Percentiles rank a stretch among this genome's conserved stretches.
These are phyloP conservation scores for Aureococcus anophagefferens DNA, from an alignment of 108 stramenopile genomes.

Conservation along the genomic window DNA sequence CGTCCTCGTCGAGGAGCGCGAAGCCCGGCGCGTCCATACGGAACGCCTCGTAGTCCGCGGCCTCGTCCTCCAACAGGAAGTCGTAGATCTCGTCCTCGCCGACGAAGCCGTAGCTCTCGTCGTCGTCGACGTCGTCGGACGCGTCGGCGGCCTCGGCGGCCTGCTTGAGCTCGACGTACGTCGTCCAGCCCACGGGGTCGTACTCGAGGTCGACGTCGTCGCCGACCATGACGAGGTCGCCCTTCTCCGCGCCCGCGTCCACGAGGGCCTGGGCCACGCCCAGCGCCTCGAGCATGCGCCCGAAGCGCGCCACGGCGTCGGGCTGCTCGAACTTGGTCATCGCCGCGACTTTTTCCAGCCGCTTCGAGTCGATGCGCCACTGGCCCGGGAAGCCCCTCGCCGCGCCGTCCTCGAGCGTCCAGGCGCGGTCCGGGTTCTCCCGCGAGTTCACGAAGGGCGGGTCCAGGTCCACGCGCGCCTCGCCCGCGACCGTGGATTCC, in stretches of 20 bases:
- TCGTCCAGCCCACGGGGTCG: constrained; percentile 27
- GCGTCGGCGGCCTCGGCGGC: no score
- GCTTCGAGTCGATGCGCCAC: constrained; percentile 65
- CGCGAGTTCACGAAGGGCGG: neutral
- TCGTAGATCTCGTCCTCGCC: no score
- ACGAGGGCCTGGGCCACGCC: constrained; percentile 63
- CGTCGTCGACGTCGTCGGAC: no score
- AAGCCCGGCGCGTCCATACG: no score
- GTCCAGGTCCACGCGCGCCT: neutral
- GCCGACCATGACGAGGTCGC: constrained; percentile 82
- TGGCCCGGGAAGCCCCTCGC: constrained; percentile 80
- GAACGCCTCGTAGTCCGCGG: no score
- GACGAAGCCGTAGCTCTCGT: no score
- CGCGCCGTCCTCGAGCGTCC: neutral
- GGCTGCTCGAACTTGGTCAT: constrained; percentile 92
- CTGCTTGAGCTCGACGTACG: neutral
- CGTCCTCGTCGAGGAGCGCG: no score
- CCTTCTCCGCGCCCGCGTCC: constrained; percentile 62
- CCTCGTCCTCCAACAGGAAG: no score
- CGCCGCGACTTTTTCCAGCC: constrained; percentile 75
- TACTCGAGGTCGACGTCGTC: constrained; percentile 26
- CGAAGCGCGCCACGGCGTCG: constrained; percentile 78
- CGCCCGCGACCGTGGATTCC: neutral
- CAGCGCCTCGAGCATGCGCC: constrained; percentile 68
- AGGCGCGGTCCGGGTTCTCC: neutral